These are phyloP conservation scores for Clavispora santaluciae DNA, from an alignment of 805 yeast genomes.

Conservation along the genomic window DNA sequence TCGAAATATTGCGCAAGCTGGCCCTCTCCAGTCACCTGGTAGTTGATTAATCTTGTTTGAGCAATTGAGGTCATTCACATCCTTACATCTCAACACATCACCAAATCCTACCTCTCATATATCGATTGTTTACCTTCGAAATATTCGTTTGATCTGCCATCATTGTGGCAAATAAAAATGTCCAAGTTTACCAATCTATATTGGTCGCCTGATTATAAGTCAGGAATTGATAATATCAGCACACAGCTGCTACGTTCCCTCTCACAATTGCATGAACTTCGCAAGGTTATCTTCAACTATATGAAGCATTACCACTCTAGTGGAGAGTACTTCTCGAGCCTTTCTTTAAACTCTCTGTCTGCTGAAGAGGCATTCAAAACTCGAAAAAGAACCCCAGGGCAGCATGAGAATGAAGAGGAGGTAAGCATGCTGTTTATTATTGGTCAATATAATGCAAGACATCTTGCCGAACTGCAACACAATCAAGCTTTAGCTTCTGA, in stretches of 20 bases:
- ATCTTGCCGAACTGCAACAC: slow-evolving; percentile 9
- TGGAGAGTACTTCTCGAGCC: slow-evolving; percentile 23
- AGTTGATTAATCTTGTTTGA: too few relatives aligned
- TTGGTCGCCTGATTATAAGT: slow-evolving; percentile 39
- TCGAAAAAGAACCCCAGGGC: neutral
- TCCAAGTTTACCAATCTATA: slow-evolving; percentile 29
- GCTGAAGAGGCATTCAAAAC: neutral
- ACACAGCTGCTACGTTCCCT: slow-evolving; percentile 29
- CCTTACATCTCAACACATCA: neutral
- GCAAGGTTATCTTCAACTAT: slow-evolving; percentile 32
- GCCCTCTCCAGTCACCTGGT: too few relatives aligned
- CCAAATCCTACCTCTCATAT: too few relatives aligned
- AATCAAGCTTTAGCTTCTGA: slow-evolving; percentile 24
- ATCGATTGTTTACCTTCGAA: neutral
- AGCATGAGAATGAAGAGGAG: neutral
- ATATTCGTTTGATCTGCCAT: neutral
- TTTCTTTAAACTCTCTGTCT: neutral
- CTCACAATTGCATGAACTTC: slow-evolving; percentile 36
- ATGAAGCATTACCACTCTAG: slow-evolving; percentile 33
- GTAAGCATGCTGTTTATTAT: slow-evolving; percentile 11
- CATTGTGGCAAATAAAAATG: neutral
- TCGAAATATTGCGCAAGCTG: too few relatives aligned
- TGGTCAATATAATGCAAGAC: slow-evolving; percentile 10
- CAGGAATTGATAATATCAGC: slow-evolving; percentile 30
- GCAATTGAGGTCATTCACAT: too few relatives aligned